Base-by-base conservation (phyloP, 2,329 filamentous ascomycete species). In the Fusarium odoratissimum region DNA sequence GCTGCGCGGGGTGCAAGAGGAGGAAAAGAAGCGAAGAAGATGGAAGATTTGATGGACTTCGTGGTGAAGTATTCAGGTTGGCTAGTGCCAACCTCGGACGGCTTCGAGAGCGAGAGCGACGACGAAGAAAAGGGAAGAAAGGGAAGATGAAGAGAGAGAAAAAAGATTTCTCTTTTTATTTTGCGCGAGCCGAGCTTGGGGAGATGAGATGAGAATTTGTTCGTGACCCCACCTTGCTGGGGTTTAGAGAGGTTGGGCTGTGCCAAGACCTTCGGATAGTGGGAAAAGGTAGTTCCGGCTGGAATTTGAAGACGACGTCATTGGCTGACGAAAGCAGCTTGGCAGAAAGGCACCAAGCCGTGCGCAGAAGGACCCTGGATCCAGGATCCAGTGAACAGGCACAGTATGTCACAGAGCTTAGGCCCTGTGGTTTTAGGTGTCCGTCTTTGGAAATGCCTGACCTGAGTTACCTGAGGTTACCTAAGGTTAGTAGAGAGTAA, bases 1-100 rank as follows among this genome's bases (percentile, higher is more conserved):
- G 90, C 90, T 91, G 90, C 90, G 84, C 85, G 81, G 79, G 84
- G 83, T 80, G 88, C 84, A 80, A 80, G 83, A 75, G 82, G 78
- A 64, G 69, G 63, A 71, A 82, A 74, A 88, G 88, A 90, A 91
- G 85, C 78, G 86, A 90, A 90, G 77, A 84, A 78, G 75, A 77
- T 54, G 54, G 73, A 73, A 75, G 73, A 74, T 75, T 80, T 77
- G 67, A 81, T 78, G 74, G 80, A 82, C 81, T 84, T 84, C 85
- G 84, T 86, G 80, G 73, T 84, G 83, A 79, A 73, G 62, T 63
- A 60, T 46, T 49, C 75, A 68, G 77, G 76, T 74, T 73, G 83
- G 83, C 84, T 82, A 81, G 67, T 76, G 76, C 81, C 83, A 86
- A 84, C 84, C 82, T 80, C 75, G 73, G 71, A 74, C 75, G 79